Evolutionary conservation across 305 asterid genomes (phyloP).

Genomic region (Solanum hybrid): DNA sequence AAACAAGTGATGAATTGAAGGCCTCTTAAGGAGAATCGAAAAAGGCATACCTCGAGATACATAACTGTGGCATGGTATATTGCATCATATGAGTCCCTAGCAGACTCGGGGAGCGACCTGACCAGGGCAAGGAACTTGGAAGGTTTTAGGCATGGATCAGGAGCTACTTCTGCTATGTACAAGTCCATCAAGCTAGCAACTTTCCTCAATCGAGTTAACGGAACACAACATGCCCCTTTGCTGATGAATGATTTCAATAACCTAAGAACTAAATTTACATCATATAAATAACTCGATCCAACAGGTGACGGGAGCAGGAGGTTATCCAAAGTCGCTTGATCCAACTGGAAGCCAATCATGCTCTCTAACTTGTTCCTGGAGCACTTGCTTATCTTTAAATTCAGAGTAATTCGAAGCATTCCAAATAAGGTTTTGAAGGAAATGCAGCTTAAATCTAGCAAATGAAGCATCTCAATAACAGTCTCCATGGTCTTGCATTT

Average conservation of each 20-base stretch:
- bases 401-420: slow-evolving; percentile 39
- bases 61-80: slow-evolving; percentile 50
- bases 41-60: slow-evolving; percentile 50
- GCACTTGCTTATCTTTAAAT: slow-evolving; percentile 26
- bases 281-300: slow-evolving; percentile 43
- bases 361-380: slow-evolving; percentile 40
- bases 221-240: slow-evolving; percentile 49
- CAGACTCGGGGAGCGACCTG: slow-evolving; percentile 50
- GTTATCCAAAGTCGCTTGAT: slow-evolving; percentile 54
- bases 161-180: slow-evolving; percentile 74
- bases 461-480: slow-evolving; percentile 46
- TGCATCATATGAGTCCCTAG: slow-evolving; percentile 56
- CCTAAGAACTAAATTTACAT: slow-evolving; percentile 62
- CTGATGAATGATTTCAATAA: slow-evolving; percentile 48
- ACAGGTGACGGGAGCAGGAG: slow-evolving; percentile 58
- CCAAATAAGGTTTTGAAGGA: slow-evolving; percentile 59
- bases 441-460: slow-evolving; percentile 37
- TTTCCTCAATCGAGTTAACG: slow-evolving; percentile 50
- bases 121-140: slow-evolving; percentile 52
- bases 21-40: background rate
- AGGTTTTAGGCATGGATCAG: slow-evolving; percentile 60
- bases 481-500: slow-evolving; percentile 36
- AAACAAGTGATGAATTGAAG: background rate
- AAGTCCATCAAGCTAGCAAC: slow-evolving; percentile 54
- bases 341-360: slow-evolving; percentile 66